Evolutionary conservation across 2,329 filamentous ascomycete genomes (phyloP).

Genomic region (Microcyclospora pomicola): DNA sequence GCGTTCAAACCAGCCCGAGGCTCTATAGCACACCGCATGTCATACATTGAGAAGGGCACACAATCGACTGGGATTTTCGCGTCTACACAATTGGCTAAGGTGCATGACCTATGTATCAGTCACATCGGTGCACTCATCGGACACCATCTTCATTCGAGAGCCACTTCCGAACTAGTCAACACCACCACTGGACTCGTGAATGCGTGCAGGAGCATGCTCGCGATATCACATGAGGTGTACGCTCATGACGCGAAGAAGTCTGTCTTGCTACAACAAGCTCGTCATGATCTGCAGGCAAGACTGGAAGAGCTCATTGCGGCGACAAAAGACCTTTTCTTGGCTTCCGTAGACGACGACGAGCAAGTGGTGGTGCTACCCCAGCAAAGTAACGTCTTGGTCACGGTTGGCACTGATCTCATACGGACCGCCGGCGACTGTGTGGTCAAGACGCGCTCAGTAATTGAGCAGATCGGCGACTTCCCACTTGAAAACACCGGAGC

Average conservation of each 20-base stretch:
- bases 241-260: conserved; percentile 58
- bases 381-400: conserved; percentile 17
- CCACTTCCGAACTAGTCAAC: conserved; percentile 64
- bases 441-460: conserved; percentile 67
- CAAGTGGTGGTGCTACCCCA: conserved; percentile 64
- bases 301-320: conserved; percentile 70
- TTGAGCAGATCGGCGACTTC: conserved; percentile 54
- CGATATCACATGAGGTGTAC: conserved; percentile 70
- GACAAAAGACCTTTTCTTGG: conserved; percentile 58
- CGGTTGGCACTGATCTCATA: conserved; percentile 30
- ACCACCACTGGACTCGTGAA: conserved; percentile 73
- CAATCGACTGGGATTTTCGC: conserved; percentile 49
- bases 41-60: conserved; percentile 13
- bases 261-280: conserved; percentile 52
- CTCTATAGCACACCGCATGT: conserved; percentile 18
- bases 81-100: conserved; percentile 64
- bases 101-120: conserved; percentile 79
- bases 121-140: conserved; percentile 90
- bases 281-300: conserved; percentile 62
- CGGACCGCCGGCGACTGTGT: conserved; percentile 85
- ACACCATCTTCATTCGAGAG: conserved; percentile 83
- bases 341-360: conserved; percentile 45
- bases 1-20: conserved; percentile 1
- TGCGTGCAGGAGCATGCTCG: conserved; percentile 65
- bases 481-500: conserved; percentile 7